A percentile compares a stretch with the other conserved stretches of the same genome.
Conservation (phyloP, 2,329 filamentous ascomycete genomes). For the Chalaropsis thielavioides region DNA sequence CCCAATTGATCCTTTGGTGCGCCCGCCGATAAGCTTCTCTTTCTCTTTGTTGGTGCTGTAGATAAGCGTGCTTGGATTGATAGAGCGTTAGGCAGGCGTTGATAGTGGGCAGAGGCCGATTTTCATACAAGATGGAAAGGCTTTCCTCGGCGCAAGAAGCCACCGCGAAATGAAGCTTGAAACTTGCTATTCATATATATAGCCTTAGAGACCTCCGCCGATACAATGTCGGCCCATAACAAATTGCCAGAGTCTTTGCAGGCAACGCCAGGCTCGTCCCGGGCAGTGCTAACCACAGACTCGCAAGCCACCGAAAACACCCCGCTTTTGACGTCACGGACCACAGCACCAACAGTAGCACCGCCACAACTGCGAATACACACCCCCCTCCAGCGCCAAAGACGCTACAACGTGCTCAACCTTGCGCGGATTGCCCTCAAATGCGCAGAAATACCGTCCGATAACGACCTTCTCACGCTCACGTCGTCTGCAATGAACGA, state of each 20-base stretch:
- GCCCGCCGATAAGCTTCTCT: neutral
- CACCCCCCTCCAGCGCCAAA: neutral
- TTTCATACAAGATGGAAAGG: no score
- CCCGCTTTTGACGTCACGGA: neutral
- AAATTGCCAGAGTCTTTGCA: neutral
- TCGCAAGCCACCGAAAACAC: neutral
- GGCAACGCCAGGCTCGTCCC: neutral
- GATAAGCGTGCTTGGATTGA: neutral
- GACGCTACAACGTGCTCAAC: neutral
- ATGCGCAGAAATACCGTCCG: neutral
- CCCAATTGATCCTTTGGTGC: neutral
- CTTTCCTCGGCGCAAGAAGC: no score
- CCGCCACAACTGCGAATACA: neutral
- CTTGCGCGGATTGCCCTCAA: neutral
- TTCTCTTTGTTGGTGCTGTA: neutral
- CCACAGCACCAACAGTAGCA: no score
- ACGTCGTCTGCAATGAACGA: constrained; percentile 21
- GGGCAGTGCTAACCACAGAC: neutral
- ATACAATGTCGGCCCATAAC: neutral
- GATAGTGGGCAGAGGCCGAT: no score
- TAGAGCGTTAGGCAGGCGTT: neutral
- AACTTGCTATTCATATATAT: no score
- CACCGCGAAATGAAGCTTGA: no score
- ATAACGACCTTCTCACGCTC: neutral
- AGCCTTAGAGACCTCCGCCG: neutral